Conservation (phyloP, 305 asterid species). For the Fraxinus paxiana region DNA sequence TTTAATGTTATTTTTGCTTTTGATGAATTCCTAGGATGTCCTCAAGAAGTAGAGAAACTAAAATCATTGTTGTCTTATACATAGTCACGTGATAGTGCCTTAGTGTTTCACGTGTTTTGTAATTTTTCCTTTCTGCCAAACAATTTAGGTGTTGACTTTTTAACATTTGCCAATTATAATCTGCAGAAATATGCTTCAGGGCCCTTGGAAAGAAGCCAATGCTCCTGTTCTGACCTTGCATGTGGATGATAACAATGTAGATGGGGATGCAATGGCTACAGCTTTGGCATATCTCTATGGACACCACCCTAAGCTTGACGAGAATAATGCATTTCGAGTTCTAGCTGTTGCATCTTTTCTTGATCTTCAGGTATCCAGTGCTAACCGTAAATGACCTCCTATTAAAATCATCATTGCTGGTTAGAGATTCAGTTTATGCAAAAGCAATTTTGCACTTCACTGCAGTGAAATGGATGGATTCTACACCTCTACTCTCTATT, state of each 20-base stretch:
- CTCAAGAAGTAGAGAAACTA: background rate
- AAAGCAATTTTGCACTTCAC: background rate
- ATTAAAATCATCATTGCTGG: background rate
- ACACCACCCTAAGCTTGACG: constrained; percentile 83
- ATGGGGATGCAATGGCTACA: constrained; percentile 68
- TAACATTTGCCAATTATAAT: background rate
- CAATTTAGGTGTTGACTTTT: background rate
- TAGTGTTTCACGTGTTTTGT: background rate
- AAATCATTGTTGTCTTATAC: background rate
- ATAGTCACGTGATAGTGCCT: background rate
- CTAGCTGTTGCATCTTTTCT: constrained; percentile 97
- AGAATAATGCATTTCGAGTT: constrained; percentile 80
- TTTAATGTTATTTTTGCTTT: background rate
- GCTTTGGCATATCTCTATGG: constrained; percentile 96
- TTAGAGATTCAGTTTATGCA: constrained; percentile 10
- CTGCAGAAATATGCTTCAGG: constrained; percentile 93
- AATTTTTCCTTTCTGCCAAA: background rate
- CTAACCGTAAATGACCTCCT: background rate
- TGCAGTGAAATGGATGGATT: background rate
- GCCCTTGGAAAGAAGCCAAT: constrained; percentile 97
- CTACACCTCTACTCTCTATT: background rate
- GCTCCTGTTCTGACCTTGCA: constrained; percentile 73
- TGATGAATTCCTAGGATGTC: background rate
- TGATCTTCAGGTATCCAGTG: constrained; percentile 70
- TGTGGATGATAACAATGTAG: constrained; percentile 85